Evolutionary conservation across 1,284 basidiomycete species (phyloP), one percentile per base, ranked within the genome.

Genomic region (Puccinia polysora): DNA sequence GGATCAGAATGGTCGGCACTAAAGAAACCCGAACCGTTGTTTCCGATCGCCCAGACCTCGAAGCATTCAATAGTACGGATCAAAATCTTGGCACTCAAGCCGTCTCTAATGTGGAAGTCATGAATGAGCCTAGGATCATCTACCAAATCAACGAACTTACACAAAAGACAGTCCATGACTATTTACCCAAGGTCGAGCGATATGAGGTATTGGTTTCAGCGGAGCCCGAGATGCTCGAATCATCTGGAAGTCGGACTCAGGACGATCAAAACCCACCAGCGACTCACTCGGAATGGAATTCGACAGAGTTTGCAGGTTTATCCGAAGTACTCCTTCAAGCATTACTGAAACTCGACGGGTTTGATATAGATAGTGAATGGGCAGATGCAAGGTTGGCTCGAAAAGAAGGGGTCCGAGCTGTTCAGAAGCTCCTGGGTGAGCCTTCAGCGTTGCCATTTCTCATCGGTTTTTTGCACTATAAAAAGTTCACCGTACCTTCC

Each of bases 261-360:
- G 38, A 43, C 23, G n/a, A 14, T 45, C 58, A 45, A 12, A 28
- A 15, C 25, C 18, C 38, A 60, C 36, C 18, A 25, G 25, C 6
- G 43, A 15, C 25, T 8, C 40, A 23, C 15, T 30, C 36, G 2
- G 6, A 58, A 58, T 34, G 4, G 18, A 23, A 60, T n/a, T 70
- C 82, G 85, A 38, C 76, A 43, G 30, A 45, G 7, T 47, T 68
- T 32, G 20, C 80, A 34, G 87, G 89, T 78, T 81, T 88, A 53
- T 79, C 76, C 75, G 81, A 80, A 74, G 72, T 80, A 59, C 82
- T 92, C 30, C 82, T 91, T 30, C 90, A 91, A 79, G 83, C 85
- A 15, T 82, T 92, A 28, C 83, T 92, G 7, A 84, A 88, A 49
- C 81, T 92, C 32, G 90, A 92, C 77, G 86, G 86, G 63, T 83